These are phyloP conservation scores for Fomitopsis betulina DNA, from an alignment of 1,284 basidiomycete species.

Conservation along the genomic window DNA sequence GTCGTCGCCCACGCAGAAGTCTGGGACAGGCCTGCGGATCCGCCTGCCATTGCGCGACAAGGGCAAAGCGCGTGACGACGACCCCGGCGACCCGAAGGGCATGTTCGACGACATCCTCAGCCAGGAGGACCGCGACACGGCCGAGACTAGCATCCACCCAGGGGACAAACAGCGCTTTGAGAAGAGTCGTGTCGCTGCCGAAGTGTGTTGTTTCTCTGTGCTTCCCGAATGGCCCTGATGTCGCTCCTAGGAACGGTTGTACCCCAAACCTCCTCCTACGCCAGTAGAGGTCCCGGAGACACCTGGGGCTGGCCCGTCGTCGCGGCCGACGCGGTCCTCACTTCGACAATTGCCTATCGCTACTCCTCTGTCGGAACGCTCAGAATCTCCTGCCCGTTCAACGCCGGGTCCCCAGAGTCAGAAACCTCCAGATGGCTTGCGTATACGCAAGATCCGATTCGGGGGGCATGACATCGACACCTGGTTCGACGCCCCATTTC, in stretches of 20 bases:
- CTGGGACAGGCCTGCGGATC: slow-evolving; percentile 42
- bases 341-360: slow-evolving; percentile 22
- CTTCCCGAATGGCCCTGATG: neutral
- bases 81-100: slow-evolving; percentile 42
- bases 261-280: slow-evolving; percentile 35
- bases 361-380: slow-evolving; percentile 20
- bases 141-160: slow-evolving; percentile 62
- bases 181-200: slow-evolving; percentile 63
- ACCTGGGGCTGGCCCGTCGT: slow-evolving; percentile 52
- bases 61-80: slow-evolving; percentile 58
- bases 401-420: slow-evolving; percentile 34
- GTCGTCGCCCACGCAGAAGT: slow-evolving; percentile 21
- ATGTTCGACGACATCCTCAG: slow-evolving; percentile 81
- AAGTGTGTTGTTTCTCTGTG: slow-evolving; percentile 40
- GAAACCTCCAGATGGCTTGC: slow-evolving; percentile 41
- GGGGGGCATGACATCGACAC: slow-evolving; percentile 96
- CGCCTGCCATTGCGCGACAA: slow-evolving; percentile 53
- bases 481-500: slow-evolving; percentile 99
- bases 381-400: slow-evolving; percentile 33
- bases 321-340: slow-evolving; percentile 60
- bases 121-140: slow-evolving; percentile 70
- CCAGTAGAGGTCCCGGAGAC: slow-evolving; percentile 36
- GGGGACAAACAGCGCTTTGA: slow-evolving; percentile 79
- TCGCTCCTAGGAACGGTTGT: slow-evolving; percentile 46
- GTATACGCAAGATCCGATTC: slow-evolving; percentile 88